phyloP scores from a whole-genome alignment of 2,329 filamentous ascomycete genomes.

The Penicillium sclerotigenum region DNA sequence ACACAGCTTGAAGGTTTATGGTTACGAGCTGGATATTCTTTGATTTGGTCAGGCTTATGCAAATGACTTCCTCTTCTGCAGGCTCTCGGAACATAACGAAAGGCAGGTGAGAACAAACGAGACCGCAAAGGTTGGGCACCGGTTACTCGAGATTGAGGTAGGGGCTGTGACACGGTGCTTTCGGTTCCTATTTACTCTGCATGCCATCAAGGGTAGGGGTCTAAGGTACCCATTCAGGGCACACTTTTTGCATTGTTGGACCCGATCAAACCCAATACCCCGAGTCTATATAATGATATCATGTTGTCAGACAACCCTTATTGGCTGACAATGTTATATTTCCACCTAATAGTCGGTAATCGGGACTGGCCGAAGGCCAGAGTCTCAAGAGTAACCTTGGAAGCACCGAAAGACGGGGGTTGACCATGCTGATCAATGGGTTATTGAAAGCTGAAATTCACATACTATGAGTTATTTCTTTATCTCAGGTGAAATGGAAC shows the following conservation, averaged over 20 bases:
- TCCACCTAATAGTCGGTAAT: not conserved
- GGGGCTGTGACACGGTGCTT: not conserved
- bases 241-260: not conserved
- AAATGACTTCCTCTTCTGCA: not conserved
- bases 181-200: not conserved
- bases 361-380: too few species aligned
- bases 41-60: not conserved
- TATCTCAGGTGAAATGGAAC: not conserved
- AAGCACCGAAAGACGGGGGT: not conserved
- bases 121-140: too few species aligned
- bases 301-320: not conserved
- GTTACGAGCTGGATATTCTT: not conserved
- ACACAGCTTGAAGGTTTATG: constrained; percentile 1
- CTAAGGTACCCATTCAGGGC: not conserved
- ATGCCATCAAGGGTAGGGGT: not conserved
- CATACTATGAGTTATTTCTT: not conserved
- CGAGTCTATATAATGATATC: not conserved
- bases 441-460: not conserved
- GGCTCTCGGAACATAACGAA: not conserved
- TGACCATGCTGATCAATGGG: not conserved
- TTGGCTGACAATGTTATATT: not conserved
- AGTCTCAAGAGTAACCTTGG: not conserved
- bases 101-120: not conserved
- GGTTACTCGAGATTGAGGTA: not conserved
- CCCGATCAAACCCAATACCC: not conserved